Percentiles rank a stretch among this genome's conserved stretches.
Conservation (phyloP, 495 filamentous ascomycete genomes). For the Gamarada debralockiae region DNA sequence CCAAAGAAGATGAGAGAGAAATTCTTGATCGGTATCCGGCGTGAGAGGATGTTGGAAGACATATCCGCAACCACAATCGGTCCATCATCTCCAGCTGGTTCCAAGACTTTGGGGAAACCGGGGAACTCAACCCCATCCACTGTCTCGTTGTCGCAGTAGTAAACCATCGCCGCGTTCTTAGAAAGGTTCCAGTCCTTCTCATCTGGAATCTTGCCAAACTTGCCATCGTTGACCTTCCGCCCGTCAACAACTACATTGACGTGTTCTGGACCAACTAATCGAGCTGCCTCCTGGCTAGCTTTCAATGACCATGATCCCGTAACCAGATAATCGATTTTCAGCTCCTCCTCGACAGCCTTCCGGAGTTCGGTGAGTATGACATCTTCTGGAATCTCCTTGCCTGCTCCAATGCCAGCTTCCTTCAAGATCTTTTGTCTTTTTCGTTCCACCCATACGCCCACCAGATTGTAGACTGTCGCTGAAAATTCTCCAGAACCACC, state of each 20-base stretch:
- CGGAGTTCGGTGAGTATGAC: neutral
- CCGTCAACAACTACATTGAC: constrained; percentile 78
- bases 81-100: constrained; percentile 49
- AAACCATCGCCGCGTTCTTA: constrained; percentile 71
- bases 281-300: constrained; percentile 78
- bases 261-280: constrained; percentile 70
- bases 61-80: constrained; percentile 77
- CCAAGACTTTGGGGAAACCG: constrained; percentile 51
- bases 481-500: constrained; percentile 83
- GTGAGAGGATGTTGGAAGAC: constrained; percentile 71
- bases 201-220: constrained; percentile 80
- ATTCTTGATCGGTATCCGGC: constrained; percentile 58
- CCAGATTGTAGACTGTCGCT: constrained; percentile 76
- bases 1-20: constrained; percentile 77
- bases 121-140: constrained; percentile 96
- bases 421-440: constrained; percentile 36
- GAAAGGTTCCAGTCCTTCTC: constrained; percentile 76
- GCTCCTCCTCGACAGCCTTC: constrained; percentile 37
- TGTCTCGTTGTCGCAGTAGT: constrained; percentile 93
- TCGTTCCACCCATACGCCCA: constrained; percentile 74
- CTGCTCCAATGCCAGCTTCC: too few relatives aligned
- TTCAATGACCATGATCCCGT: constrained; percentile 94
- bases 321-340: constrained; percentile 85
- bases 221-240: constrained; percentile 67
- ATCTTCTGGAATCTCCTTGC: neutral